phyloP scores from a whole-genome alignment of 164 flowering plant species.

The Umbellularia californica region DNA sequence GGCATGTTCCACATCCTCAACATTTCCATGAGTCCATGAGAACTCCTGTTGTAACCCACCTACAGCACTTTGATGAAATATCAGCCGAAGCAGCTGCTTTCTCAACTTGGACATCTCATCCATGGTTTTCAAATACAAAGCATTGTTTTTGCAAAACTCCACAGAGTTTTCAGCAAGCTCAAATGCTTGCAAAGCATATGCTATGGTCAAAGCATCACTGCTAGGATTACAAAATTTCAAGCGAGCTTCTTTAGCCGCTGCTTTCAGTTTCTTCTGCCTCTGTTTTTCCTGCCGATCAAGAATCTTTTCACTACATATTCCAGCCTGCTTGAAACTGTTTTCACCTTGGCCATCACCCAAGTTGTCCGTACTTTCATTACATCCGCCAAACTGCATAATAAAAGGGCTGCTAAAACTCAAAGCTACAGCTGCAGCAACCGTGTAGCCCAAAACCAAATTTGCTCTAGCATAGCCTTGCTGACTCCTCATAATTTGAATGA shows the following conservation, averaged over 20 bases:
- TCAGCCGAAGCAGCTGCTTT: constrained; percentile 73
- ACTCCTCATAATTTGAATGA: constrained; percentile 56
- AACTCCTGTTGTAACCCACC: constrained; percentile 37
- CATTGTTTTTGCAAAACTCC: constrained; percentile 60
- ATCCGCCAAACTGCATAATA: constrained; percentile 45
- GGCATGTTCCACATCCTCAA: constrained; percentile 58
- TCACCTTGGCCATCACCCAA: constrained; percentile 14
- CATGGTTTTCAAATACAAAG: constrained; percentile 75
- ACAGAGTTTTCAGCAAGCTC: constrained; percentile 49
- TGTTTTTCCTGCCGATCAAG: constrained; percentile 39
- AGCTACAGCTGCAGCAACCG: constrained; percentile 85
- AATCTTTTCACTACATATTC: constrained; percentile 13
- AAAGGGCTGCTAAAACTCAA: constrained; percentile 83
- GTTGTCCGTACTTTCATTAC: constrained; percentile 22
- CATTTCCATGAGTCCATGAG: constrained; percentile 63
- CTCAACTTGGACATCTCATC: constrained; percentile 95
- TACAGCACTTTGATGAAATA: constrained; percentile 38
- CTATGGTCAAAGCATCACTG: constrained; percentile 79
- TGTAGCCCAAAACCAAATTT: constrained; percentile 71
- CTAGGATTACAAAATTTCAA: constrained; percentile 62
- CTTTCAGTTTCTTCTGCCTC: constrained; percentile 56
- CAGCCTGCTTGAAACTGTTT: background rate
- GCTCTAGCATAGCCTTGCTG: constrained; percentile 38
- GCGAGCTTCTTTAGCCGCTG: constrained; percentile 48
- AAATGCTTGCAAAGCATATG: constrained; percentile 77